Evolutionary conservation across 768 basidiomycete species (phyloP).

Genomic region (Auricularia heimuer): DNA sequence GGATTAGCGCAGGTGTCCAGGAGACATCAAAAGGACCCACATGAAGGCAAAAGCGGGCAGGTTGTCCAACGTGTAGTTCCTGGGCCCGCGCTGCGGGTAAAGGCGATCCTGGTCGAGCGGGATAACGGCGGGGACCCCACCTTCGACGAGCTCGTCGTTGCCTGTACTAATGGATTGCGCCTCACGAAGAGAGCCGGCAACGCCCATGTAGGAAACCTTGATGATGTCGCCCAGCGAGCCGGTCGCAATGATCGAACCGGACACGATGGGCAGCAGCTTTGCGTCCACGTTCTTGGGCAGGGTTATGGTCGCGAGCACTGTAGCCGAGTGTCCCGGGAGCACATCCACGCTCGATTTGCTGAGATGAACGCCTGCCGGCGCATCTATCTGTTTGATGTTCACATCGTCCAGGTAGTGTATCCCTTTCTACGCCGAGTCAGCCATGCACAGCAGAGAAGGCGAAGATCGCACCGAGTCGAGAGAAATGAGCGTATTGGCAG

Average conservation of each 20-base stretch:
- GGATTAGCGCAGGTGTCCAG: no score
- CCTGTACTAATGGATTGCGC: conserved; percentile 38
- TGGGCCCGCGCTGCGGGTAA: no score
- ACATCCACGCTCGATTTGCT: conserved; percentile 35
- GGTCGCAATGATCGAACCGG: conserved; percentile 40
- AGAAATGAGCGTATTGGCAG: conserved; percentile 47
- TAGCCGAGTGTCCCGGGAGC: conserved; percentile 30
- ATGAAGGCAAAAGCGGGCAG: no score
- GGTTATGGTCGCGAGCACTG: conserved; percentile 35
- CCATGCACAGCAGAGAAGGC: no score
- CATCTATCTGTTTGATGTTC: conserved; percentile 33
- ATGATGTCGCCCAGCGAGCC: conserved; percentile 17
- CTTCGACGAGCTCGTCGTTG: not conserved
- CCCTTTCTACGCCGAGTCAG: conserved; percentile 21
- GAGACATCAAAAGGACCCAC: no score
- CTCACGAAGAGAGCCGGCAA: conserved; percentile 32
- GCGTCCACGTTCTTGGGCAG: conserved; percentile 34
- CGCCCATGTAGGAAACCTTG: conserved; percentile 39
- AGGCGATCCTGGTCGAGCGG: no score
- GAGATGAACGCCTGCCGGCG: conserved; percentile 38
- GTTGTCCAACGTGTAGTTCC: no score
- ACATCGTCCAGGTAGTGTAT: conserved; percentile 38
- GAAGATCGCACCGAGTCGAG: no score
- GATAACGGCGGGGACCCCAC: not conserved
- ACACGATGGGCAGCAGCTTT: conserved; percentile 45